These are phyloP conservation scores for Vinca major DNA, from an alignment of 305 asterid genomes.

Conservation along the genomic window DNA sequence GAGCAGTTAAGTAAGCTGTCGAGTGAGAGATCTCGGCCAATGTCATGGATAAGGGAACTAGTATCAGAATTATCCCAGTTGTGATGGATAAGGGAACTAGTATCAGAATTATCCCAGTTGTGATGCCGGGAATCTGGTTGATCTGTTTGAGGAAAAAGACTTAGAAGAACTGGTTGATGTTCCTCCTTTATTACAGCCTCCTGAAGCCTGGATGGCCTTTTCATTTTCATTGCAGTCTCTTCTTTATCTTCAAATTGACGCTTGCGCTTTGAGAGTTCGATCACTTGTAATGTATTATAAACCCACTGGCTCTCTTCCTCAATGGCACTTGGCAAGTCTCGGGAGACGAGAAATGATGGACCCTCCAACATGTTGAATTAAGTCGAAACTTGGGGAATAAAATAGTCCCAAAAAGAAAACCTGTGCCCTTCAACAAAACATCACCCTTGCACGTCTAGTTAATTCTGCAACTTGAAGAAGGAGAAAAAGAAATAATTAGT, in stretches of 20 bases:
- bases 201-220: conserved; percentile 15
- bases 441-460: not conserved
- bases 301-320: conserved; percentile 24
- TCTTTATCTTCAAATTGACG: conserved; percentile 17
- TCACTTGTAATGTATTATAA: conserved; percentile 16
- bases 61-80: conserved; percentile 16
- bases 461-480: not conserved
- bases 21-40: conserved; percentile 61
- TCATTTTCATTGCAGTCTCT: conserved; percentile 9
- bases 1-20: conserved; percentile 55
- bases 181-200: conserved; percentile 10
- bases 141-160: conserved; percentile 18
- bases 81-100: conserved; percentile 39
- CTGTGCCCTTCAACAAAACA: not conserved
- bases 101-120: conserved; percentile 12
- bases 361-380: conserved; percentile 24
- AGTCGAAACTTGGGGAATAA: not conserved
- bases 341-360: conserved; percentile 20
- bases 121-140: conserved; percentile 16
- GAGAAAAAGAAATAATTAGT: not conserved
- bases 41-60: conserved; percentile 38
- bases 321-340: conserved; percentile 17
- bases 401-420: not conserved
- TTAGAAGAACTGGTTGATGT: conserved; percentile 9
- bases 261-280: conserved; percentile 16